Percentiles rank a stretch among this genome's conserved stretches.
phyloP scores from a whole-genome alignment of 257 asterid genomes.

The Ocimum tenuiflorum region DNA sequence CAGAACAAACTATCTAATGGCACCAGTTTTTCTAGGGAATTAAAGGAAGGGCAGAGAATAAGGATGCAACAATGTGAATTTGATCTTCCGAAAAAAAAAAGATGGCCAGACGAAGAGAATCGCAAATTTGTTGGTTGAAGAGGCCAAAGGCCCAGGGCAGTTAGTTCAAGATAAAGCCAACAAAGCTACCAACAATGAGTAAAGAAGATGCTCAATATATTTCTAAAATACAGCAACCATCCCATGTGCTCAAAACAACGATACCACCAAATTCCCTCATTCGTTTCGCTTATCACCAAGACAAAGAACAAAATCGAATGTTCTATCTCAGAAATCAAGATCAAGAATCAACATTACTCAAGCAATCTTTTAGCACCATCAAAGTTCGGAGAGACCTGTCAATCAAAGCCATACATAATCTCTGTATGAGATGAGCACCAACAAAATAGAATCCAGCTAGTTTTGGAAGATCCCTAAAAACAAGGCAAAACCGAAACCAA shows the following conservation, averaged over 20 bases:
- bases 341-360: conserved; percentile 39
- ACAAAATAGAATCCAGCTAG: conserved; percentile 31
- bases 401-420: conserved; percentile 38
- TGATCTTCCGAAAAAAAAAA: background rate
- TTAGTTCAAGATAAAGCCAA: background rate
- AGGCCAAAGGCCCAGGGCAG: background rate
- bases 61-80: background rate
- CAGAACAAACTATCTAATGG: background rate
- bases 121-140: background rate
- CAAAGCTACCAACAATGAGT: background rate
- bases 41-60: background rate
- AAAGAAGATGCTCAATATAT: conserved; percentile 23
- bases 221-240: conserved; percentile 25
- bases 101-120: no score
- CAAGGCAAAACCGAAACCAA: conserved; percentile 44
- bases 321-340: conserved; percentile 24
- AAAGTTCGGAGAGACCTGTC: conserved; percentile 44
- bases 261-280: conserved; percentile 22
- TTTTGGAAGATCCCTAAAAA: conserved; percentile 28
- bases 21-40: background rate
- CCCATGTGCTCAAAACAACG: conserved; percentile 29
- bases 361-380: conserved; percentile 26
- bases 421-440: conserved; percentile 31
- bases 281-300: conserved; percentile 9
- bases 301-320: conserved; percentile 19